Percentiles rank a stretch among this genome's conserved stretches.
Conservation (phyloP, 352 stramenopile species). For the Phytophthora melonis region DNA sequence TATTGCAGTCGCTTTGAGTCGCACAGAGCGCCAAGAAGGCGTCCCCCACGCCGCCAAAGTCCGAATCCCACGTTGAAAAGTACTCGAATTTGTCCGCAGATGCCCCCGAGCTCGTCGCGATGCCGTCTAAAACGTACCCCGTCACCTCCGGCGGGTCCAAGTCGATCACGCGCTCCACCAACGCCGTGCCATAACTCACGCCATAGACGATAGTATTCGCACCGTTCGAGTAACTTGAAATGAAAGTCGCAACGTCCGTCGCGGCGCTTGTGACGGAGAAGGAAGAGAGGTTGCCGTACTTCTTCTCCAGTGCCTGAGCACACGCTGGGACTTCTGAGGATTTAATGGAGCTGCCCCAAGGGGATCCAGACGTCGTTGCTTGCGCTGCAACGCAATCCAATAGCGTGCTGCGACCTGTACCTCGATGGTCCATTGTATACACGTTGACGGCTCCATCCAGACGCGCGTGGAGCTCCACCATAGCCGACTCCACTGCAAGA, state of each 20-base stretch:
- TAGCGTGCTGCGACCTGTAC: slow-evolving; percentile 51
- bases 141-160: slow-evolving; percentile 45
- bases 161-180: slow-evolving; percentile 65
- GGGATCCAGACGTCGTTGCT: slow-evolving; percentile 44
- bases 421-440: slow-evolving; percentile 69
- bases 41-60: slow-evolving; percentile 51
- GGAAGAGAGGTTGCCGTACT: slow-evolving; percentile 52
- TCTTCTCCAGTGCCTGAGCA: slow-evolving; percentile 45
- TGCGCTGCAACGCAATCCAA: slow-evolving; percentile 57
- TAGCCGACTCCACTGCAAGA: slow-evolving; percentile 45
- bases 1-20: slow-evolving; percentile 27
- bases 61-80: slow-evolving; percentile 49
- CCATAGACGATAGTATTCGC: slow-evolving; percentile 47
- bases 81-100: slow-evolving; percentile 37
- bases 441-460: slow-evolving; percentile 51
- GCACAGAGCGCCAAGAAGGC: slow-evolving; percentile 41
- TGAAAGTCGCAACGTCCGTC: slow-evolving; percentile 47
- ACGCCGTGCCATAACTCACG: slow-evolving; percentile 56
- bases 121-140: slow-evolving; percentile 61
- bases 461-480: slow-evolving; percentile 40
- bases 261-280: slow-evolving; percentile 62
- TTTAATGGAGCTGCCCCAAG: slow-evolving; percentile 32
- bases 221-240: slow-evolving; percentile 36
- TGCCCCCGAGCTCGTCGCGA: slow-evolving; percentile 46
- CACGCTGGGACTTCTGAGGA: slow-evolving; percentile 46